Base-by-base conservation (phyloP, 306 rosid species). In the Acmispon strigosus region DNA sequence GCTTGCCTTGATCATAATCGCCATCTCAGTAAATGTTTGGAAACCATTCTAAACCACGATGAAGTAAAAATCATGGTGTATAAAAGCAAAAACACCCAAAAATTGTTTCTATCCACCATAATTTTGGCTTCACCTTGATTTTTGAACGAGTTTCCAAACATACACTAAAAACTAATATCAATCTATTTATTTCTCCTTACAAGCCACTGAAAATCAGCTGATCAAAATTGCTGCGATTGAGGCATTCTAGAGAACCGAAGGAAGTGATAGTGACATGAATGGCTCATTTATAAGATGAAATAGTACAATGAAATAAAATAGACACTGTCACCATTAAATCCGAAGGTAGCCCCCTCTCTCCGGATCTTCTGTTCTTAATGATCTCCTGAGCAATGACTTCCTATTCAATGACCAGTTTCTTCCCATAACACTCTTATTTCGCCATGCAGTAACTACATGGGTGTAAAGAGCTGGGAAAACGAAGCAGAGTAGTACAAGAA, bases 381-480 rank as follows among this genome's bases (percentile, higher is more conserved):
- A 69, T 85, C 91, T 84, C 76, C 59, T 89, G 11, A 86, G 86
- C 73, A 87, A 78, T 42, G 96, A 91, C 69, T 86, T 94, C 85
- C 85, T 82, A 75, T 84, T 91, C 54, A 89, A 67, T 3, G 99
- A 86, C 97, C 96, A 94, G 81, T 80, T 87, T 83, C 82, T 84
- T 15, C 82, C 78, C 63, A 76, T 27, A 19, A 22, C 41, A 44
- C 78, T 82, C 39, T 41, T 77, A 7, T 79, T 86, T 64, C 70
- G 81, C 99, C 96, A 89, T 0, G 79, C 70, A 14, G 74, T 75
- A 11, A 68, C 82, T 79, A 94, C 10, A 15, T 84, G 84, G 7
- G 69, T 60, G 69, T 90, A 90, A 51, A 90, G 72, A 69, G 78
- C 70, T 0, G 97, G 98, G 82, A 94, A 90, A 76, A 87, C 54